Percentiles rank a stretch among this genome's conserved stretches.
Evolutionary conservation across 2,329 filamentous ascomycete genomes (phyloP).

Genomic region (Aspergillus piperis): DNA sequence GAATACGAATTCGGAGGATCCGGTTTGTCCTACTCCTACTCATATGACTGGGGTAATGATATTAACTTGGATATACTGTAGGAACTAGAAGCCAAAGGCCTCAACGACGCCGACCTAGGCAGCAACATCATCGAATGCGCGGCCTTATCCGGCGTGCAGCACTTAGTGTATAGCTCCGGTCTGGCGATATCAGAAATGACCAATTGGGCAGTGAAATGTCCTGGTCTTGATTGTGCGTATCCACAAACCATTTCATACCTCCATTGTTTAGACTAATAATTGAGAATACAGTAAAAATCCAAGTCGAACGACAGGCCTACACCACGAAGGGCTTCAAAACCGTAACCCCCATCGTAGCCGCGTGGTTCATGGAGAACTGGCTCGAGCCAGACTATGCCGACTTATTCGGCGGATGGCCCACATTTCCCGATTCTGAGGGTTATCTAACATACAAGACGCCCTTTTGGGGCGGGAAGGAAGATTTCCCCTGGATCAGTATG

Average conservation of each 20-base stretch:
- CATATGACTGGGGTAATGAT: too few relatives aligned
- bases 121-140: slow-evolving; percentile 39
- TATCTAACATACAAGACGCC: slow-evolving; percentile 41
- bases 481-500: slow-evolving; percentile 45
- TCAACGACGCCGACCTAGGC: slow-evolving; percentile 40
- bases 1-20: slow-evolving; percentile 29
- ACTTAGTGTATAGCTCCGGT: slow-evolving; percentile 42
- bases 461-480: slow-evolving; percentile 43
- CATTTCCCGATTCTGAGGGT: slow-evolving; percentile 37
- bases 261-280: neutral
- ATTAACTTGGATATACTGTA: neutral
- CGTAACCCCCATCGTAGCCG: slow-evolving; percentile 40
- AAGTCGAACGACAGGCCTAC: slow-evolving; percentile 41
- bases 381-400: slow-evolving; percentile 36
- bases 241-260: too few relatives aligned
- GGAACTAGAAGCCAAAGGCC: slow-evolving; percentile 15
- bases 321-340: slow-evolving; percentile 37
- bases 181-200: slow-evolving; percentile 37
- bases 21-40: neutral
- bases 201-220: slow-evolving; percentile 33
- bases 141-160: slow-evolving; percentile 34
- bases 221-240: slow-evolving; percentile 34
- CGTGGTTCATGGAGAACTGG: slow-evolving; percentile 50
- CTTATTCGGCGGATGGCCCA: slow-evolving; percentile 47
- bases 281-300: slow-evolving; percentile 31